Conservation (phyloP, 441 rosid species). For the Adansonia rubrostipa region DNA sequence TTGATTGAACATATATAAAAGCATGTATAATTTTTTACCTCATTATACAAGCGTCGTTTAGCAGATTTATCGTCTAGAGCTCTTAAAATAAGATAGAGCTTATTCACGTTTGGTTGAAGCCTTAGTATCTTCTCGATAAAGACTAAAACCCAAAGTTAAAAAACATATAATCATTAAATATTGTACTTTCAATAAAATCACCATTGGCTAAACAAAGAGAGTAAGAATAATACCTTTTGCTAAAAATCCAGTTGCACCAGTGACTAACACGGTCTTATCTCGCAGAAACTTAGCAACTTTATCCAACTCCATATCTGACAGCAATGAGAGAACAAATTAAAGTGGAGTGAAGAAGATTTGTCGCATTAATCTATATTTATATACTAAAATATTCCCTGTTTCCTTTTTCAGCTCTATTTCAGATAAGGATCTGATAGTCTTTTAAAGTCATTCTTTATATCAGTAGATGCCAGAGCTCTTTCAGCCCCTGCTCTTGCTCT, state of each 20-base stretch:
- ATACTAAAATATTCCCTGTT: too few species aligned
- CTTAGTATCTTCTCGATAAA: constrained; percentile 63
- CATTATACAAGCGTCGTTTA: constrained; percentile 43
- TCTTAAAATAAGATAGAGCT: constrained; percentile 58
- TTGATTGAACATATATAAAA: too few species aligned
- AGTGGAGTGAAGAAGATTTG: too few species aligned
- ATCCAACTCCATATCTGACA: constrained; percentile 32
- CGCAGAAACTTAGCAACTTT: constrained; percentile 38
- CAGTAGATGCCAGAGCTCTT: too few species aligned
- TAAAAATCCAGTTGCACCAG: constrained; percentile 61
- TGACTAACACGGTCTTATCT: constrained; percentile 41
- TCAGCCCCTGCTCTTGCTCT: too few species aligned
- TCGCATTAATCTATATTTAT: too few species aligned
- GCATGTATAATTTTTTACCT: constrained; percentile 34
- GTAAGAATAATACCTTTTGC: constrained; percentile 47
- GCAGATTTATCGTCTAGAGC: constrained; percentile 47
- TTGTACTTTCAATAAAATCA: not conserved
- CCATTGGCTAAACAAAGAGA: not conserved
- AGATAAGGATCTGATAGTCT: too few species aligned
- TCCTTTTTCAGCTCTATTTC: too few species aligned
- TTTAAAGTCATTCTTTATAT: too few species aligned
- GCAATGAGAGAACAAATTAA: not conserved
- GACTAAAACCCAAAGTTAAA: constrained; percentile 39
- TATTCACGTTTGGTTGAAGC: constrained; percentile 67
- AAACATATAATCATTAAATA: not conserved